Evolutionary conservation across 2,329 filamentous ascomycete species (phyloP).

Genomic region (Colletotrichum echinochloae): DNA sequence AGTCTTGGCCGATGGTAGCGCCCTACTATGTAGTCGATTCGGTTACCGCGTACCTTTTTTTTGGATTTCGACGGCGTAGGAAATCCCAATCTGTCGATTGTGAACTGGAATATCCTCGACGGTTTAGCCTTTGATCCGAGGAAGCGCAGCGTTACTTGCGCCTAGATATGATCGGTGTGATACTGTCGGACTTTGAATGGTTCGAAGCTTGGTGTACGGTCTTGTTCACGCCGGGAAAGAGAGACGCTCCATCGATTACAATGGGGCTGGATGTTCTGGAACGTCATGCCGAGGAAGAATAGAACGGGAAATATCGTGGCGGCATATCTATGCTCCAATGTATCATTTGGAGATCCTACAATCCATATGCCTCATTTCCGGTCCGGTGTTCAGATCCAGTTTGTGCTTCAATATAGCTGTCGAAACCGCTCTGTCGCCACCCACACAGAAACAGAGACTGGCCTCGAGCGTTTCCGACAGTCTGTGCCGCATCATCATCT

Average conservation of each 20-base stretch:
- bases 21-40: slow-evolving; percentile 5
- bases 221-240: not conserved
- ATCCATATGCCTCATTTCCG: no score
- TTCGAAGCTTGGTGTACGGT: not conserved
- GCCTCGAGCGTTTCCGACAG: no score
- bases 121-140: not conserved
- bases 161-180: not conserved
- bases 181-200: not conserved
- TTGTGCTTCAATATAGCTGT: not conserved
- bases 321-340: no score
- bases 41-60: no score
- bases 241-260: not conserved
- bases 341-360: not conserved
- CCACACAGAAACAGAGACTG: no score
- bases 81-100: no score
- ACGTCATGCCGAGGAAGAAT: not conserved
- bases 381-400: not conserved
- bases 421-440: no score
- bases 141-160: not conserved
- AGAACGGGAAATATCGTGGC: no score
- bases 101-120: not conserved
- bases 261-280: not conserved
- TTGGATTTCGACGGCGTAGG: not conserved
- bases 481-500: no score
- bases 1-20: slow-evolving; percentile 15